Conservation (phyloP, 2,329 filamentous ascomycete species). For the Aspergillus chevalieri region DNA sequence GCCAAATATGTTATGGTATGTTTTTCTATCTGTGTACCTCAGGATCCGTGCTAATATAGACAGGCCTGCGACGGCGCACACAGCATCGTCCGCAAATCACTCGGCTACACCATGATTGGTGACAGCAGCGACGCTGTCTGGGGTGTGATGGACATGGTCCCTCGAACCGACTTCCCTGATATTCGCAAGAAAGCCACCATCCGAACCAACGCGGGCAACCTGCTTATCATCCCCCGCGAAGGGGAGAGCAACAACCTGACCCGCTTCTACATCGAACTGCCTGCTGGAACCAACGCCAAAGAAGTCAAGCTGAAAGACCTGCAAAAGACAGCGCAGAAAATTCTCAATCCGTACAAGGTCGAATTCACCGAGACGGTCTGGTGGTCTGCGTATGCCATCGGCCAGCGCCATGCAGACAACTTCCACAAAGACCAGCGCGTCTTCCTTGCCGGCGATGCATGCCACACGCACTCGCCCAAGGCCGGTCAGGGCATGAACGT, state of each 20-base stretch:
- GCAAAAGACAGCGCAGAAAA: conserved; percentile 46
- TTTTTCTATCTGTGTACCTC: no score
- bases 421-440: conserved; percentile 61
- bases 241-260: conserved; percentile 52
- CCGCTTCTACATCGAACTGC: conserved; percentile 59
- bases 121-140: conserved; percentile 53
- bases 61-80: conserved; percentile 47
- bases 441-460: conserved; percentile 66
- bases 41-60: not conserved
- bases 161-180: conserved; percentile 45
- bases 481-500: conserved; percentile 58
- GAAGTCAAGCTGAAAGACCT: conserved; percentile 50
- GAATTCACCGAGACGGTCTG: conserved; percentile 54
- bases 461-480: conserved; percentile 64
- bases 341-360: conserved; percentile 52
- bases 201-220: conserved; percentile 41
- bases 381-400: conserved; percentile 68
- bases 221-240: conserved; percentile 50
- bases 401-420: conserved; percentile 63
- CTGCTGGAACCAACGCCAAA: conserved; percentile 44
- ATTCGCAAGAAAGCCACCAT: conserved; percentile 47
- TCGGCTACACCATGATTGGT: conserved; percentile 52
- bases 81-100: conserved; percentile 33
- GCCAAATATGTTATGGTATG: conserved; percentile 46
- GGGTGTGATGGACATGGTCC: conserved; percentile 52